Evolutionary conservation across 805 yeast species (phyloP).

Genomic region (Wickerhamiella alocasiicola): DNA sequence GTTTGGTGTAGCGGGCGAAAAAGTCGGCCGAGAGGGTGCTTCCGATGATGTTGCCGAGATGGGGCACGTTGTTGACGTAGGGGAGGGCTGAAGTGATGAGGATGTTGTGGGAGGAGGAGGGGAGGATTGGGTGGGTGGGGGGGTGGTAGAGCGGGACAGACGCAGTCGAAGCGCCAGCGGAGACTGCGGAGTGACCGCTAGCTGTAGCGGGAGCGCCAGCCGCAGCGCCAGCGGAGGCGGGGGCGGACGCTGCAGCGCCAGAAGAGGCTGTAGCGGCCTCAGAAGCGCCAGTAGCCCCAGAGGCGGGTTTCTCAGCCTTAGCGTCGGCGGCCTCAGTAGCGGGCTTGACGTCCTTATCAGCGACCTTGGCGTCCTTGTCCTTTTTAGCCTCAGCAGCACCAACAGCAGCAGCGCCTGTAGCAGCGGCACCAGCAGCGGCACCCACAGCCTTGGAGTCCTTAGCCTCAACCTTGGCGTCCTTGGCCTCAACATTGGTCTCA

Average conservation of each 20-base stretch:
- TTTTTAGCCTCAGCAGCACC: conserved; percentile 10
- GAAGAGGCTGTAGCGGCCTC: background rate
- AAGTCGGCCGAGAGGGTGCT: conserved; percentile 91
- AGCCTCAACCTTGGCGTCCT: conserved; percentile 10
- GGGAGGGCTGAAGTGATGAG: conserved; percentile 94
- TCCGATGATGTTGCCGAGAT: conserved; percentile 93
- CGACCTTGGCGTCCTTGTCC: conserved; percentile 12
- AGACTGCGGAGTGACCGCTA: background rate
- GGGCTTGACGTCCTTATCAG: conserved; percentile 8
- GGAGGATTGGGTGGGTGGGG: conserved; percentile 36
- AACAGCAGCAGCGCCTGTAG: too few relatives aligned
- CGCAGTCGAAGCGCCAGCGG: too few relatives aligned
- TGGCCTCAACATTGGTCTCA: conserved; percentile 2
- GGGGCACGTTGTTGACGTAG: conserved; percentile 96
- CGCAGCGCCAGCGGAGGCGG: background rate
- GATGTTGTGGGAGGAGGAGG: conserved; percentile 65
- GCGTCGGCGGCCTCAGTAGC: conserved; percentile 14
- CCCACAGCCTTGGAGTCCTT: too few relatives aligned
- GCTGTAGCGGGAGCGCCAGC: background rate
- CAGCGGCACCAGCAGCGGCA: too few relatives aligned
- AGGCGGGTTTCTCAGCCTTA: background rate
- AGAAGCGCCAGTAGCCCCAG: too few relatives aligned
- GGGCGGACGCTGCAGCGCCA: background rate
- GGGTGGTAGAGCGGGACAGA: background rate
- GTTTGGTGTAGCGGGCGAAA: conserved; percentile 77